Conservation (phyloP, 352 stramenopile species). For the Elongisporangium prolatum region DNA sequence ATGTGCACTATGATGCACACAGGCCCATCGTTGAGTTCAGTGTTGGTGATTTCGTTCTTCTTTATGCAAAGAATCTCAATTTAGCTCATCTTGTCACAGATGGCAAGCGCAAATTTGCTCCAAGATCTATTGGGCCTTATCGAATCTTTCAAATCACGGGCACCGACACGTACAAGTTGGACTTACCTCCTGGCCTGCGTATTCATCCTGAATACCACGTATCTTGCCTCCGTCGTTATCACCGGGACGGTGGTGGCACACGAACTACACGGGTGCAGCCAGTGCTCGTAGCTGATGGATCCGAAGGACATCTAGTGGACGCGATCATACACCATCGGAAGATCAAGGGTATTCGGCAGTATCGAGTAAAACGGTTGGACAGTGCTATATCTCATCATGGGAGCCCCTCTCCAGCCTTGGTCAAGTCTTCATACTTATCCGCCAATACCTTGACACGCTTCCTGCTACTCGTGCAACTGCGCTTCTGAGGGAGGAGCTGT, state of each 20-base stretch:
- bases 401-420: too few relatives aligned
- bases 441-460: too few relatives aligned
- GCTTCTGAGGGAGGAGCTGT: too few relatives aligned
- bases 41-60: slow-evolving; percentile 4
- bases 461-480: too few relatives aligned
- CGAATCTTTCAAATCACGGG: slow-evolving; percentile 1
- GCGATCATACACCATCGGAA: slow-evolving; percentile 1
- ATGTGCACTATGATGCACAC: too few relatives aligned
- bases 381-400: too few relatives aligned
- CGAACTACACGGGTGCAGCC: neutral
- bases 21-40: too few relatives aligned
- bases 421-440: too few relatives aligned
- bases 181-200: slow-evolving; percentile 6
- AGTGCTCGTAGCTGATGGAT: slow-evolving; percentile 4
- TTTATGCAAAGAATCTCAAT: slow-evolving; percentile 6
- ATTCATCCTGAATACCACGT: slow-evolving; percentile 10
- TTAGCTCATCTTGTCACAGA: slow-evolving; percentile 4
- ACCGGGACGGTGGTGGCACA: slow-evolving; percentile 3
- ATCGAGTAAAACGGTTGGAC: slow-evolving; percentile 10
- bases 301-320: slow-evolving; percentile 8
- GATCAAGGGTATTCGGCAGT: slow-evolving; percentile 6
- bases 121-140: slow-evolving; percentile 9
- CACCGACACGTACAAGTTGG: slow-evolving; percentile 13
- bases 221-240: slow-evolving; percentile 5
- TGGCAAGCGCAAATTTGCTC: slow-evolving; percentile 10